Evolutionary conservation across 495 filamentous ascomycete species (phyloP), one percentile per base, ranked within the genome.

Genomic region (Talaromyces thailandensis): DNA sequence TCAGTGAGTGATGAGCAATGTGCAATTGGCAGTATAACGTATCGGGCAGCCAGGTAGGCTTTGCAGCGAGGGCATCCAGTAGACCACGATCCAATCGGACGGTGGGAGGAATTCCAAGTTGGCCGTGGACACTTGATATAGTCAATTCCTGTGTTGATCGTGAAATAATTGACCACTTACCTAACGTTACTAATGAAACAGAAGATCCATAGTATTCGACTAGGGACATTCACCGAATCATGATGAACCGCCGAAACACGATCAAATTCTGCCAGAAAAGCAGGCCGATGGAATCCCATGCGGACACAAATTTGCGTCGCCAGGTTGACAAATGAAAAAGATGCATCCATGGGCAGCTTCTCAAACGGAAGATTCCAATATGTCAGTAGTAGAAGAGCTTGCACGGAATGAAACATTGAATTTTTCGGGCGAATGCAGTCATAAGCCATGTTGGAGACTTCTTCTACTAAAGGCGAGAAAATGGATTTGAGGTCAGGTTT

Each of bases 121-220:
- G 59, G 21, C 59, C 43, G 7, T 45, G 16, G 21, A 31, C 28
- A 35, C 59, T 61, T 24, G 6, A 50, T n/a, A n/a, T n/a, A n/a
- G n/a, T 50, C 4, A 61, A 29, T 23, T 35, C 31, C 8, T 31
- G 28, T 29, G 43, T 21, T 43, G 14, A 57, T 25, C 21, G 26
- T 26, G 29, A 5, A 58, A 18, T 58, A n/a, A n/a, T n/a, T n/a
- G n/a, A n/a, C n/a, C n/a, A n/a, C 45, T 28, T 23, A 61, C 59
- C 43, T 61, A 7, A 61, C 28, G n/a, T 61, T 61, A 16, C 21
- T 61, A 24, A 52, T 25, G n/a, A 61, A 61, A 21, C 59, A 61
- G 26, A 61, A 37, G 2, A 51, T 28, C 59, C 59, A 61, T 0
- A 26, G 25, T 28, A 61, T 52, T 25, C 25, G 59, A 8, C 43